Conservation (phyloP, 2,329 filamentous ascomycete genomes). For the Stachybotrys echinatus region DNA sequence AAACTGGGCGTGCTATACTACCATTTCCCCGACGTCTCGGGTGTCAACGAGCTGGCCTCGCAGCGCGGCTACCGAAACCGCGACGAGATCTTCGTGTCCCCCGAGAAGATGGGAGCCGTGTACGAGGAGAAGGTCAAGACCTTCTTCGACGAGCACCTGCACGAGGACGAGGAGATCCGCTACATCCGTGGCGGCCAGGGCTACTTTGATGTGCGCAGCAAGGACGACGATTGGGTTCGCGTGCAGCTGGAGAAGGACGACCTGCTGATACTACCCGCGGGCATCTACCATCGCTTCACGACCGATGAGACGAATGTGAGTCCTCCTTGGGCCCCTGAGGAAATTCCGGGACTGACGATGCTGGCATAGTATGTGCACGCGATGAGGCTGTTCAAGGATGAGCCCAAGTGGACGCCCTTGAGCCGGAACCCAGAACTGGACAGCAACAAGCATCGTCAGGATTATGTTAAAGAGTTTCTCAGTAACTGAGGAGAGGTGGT, state of each 20-base stretch:
- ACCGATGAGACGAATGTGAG: constrained; percentile 86
- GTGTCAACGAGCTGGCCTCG: constrained; percentile 68
- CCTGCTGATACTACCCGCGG: constrained; percentile 86
- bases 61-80: constrained; percentile 87
- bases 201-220: constrained; percentile 86
- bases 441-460: constrained; percentile 69
- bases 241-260: constrained; percentile 81
- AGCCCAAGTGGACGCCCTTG: constrained; percentile 95
- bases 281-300: constrained; percentile 97
- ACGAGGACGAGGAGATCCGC: constrained; percentile 97
- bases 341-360: neutral
- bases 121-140: constrained; percentile 92
- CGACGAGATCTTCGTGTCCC: constrained; percentile 87
- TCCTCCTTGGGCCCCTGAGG: neutral
- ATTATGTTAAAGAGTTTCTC: constrained; percentile 59
- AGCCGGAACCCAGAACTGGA: constrained; percentile 78
- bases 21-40: constrained; percentile 55
- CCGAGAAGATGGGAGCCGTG: constrained; percentile 72
- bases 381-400: constrained; percentile 95
- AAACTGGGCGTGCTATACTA: constrained; percentile 78
- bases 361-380: constrained; percentile 77
- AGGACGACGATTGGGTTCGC: constrained; percentile 83
- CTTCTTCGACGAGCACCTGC: constrained; percentile 94
- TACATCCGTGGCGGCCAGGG: constrained; percentile 86
- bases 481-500: constrained; percentile 11